Percentiles rank a stretch among this genome's conserved stretches.
These are phyloP conservation scores for Corymbia maculata DNA, from an alignment of 345 rosid genomes.

Conservation along the genomic window DNA sequence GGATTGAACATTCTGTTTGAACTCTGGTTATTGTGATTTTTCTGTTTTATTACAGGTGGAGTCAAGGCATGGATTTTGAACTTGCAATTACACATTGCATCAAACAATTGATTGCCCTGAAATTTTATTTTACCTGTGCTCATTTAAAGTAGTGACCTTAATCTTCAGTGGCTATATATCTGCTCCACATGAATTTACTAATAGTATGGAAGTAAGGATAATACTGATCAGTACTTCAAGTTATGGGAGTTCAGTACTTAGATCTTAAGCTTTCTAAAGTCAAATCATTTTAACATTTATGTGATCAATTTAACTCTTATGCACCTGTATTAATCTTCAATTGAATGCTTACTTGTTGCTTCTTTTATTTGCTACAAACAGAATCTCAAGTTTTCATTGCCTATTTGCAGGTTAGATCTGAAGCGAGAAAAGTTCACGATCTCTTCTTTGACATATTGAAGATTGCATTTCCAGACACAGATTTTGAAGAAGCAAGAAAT, in stretches of 20 bases:
- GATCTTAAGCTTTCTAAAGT: neutral
- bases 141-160: neutral
- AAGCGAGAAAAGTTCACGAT: conserved; percentile 95
- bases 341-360: neutral
- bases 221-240: neutral
- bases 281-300: neutral
- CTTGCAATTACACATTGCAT: neutral
- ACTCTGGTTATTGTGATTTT: neutral
- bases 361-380: neutral
- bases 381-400: neutral
- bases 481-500: conserved; percentile 73
- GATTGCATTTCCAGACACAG: conserved; percentile 84
- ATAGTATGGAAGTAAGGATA: neutral
- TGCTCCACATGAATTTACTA: neutral
- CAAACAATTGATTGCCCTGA: neutral
- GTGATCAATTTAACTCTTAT: neutral
- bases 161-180: neutral
- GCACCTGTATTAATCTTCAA: neutral
- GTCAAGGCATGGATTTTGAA: neutral
- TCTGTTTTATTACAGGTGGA: neutral
- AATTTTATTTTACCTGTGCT: neutral
- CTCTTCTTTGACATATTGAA: conserved; percentile 92
- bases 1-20: neutral
- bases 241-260: neutral
- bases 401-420: conserved; percentile 70